Evolutionary conservation across 495 filamentous ascomycete species (phyloP).

Genomic region (Penicillium daleae): DNA sequence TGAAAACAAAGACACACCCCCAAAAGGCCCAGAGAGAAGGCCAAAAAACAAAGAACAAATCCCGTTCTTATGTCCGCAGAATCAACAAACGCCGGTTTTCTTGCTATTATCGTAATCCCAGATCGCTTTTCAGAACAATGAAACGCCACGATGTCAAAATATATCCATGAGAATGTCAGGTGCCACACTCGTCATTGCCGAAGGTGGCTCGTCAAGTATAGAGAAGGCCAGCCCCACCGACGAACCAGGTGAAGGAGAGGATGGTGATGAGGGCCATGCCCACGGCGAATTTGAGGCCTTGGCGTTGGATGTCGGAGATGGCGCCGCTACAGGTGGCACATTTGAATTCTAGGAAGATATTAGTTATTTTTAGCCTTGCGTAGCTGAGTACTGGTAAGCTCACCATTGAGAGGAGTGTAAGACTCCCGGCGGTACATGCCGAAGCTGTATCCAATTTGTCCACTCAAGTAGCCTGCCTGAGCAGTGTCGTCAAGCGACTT

Average conservation of each 20-base stretch:
- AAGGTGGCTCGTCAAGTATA: slow-evolving; percentile 29
- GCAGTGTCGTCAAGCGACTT: slow-evolving; percentile 63
- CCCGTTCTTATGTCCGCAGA: slow-evolving; percentile 15
- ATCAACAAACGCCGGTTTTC: slow-evolving; percentile 32
- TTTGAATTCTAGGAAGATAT: slow-evolving; percentile 48
- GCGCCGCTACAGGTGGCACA: slow-evolving; percentile 78
- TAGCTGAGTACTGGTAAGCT: slow-evolving; percentile 15
- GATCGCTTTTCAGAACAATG: slow-evolving; percentile 25
- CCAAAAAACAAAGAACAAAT: not conserved
- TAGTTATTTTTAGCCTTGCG: slow-evolving; percentile 10
- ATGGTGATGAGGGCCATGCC: slow-evolving; percentile 78
- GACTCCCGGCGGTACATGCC: slow-evolving; percentile 77
- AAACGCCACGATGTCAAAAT: slow-evolving; percentile 25
- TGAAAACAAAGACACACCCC: slow-evolving; percentile 10
- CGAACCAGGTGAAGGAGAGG: slow-evolving; percentile 88
- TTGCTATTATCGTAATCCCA: slow-evolving; percentile 36
- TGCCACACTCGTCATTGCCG: not conserved
- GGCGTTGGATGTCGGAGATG: slow-evolving; percentile 62
- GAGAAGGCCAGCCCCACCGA: slow-evolving; percentile 66
- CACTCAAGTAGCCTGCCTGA: slow-evolving; percentile 71
- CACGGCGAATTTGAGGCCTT: slow-evolving; percentile 71
- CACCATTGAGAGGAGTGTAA: slow-evolving; percentile 64
- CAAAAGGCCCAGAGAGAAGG: not conserved
- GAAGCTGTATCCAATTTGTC: slow-evolving; percentile 67
- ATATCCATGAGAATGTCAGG: slow-evolving; percentile 30